phyloP scores from a whole-genome alignment of 805 yeast genomes.

The Phaffomyces thermotolerans region DNA sequence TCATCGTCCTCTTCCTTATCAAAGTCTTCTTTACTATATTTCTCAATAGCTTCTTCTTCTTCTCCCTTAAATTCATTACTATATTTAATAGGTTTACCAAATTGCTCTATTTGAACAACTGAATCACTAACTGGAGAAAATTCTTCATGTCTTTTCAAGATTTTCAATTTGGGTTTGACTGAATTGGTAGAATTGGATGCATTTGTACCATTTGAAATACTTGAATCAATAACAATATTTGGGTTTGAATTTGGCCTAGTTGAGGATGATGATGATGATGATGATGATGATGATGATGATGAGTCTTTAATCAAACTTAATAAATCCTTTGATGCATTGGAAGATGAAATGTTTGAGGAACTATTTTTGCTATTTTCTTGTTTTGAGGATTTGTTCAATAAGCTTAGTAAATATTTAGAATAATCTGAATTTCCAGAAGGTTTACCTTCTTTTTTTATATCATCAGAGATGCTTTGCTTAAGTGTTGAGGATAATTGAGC shows the following conservation, averaged over 20 bases:
- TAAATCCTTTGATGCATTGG: constrained; percentile 14
- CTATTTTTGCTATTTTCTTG: not conserved
- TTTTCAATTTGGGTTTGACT: constrained; percentile 17
- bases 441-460: not conserved
- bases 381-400: constrained; percentile 15
- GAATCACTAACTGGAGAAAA: not conserved
- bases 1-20: not conserved
- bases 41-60: not conserved
- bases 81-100: too few species aligned
- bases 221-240: too few species aligned
- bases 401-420: constrained; percentile 15
- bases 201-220: too few species aligned
- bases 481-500: not conserved
- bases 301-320: constrained; percentile 5
- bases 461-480: not conserved
- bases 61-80: not conserved
- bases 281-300: not conserved
- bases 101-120: not conserved
- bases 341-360: not conserved
- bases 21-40: not conserved
- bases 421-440: constrained; percentile 7
- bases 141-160: constrained; percentile 17
- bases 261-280: not conserved
- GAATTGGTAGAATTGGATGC: too few species aligned
- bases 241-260: too few species aligned